Percentiles rank a stretch among this genome's conserved stretches.
Conservation (phyloP, 306 rosid genomes). For the Geum urbanum region DNA sequence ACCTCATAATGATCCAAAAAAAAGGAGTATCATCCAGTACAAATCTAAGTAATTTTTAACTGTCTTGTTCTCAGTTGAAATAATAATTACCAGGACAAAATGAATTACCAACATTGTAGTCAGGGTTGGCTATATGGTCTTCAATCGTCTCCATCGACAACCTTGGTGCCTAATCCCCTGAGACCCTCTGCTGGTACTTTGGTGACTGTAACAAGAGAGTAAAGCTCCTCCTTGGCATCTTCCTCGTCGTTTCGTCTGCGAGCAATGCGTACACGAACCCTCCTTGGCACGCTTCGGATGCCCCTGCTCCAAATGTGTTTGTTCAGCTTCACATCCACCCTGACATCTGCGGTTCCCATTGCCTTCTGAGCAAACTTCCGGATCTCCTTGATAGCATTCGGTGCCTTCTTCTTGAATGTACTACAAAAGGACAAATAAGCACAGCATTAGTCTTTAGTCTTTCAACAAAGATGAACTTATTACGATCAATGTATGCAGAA, state of each 20-base stretch:
- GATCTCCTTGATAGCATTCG: slow-evolving; percentile 43
- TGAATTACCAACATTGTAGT: neutral
- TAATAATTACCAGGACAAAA: neutral
- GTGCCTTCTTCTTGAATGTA: slow-evolving; percentile 45
- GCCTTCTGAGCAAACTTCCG: slow-evolving; percentile 35
- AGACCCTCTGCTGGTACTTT: slow-evolving; percentile 28
- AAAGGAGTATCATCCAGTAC: neutral
- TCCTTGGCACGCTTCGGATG: slow-evolving; percentile 34
- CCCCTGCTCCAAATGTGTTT: slow-evolving; percentile 33
- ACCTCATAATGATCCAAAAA: slow-evolving; percentile 4
- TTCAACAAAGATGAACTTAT: neutral
- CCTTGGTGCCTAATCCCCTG: slow-evolving; percentile 31
- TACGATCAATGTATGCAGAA: neutral
- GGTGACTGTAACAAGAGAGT: slow-evolving; percentile 31
- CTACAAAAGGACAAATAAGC: slow-evolving; percentile 1
- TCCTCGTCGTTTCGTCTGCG: slow-evolving; percentile 34
- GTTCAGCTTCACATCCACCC: slow-evolving; percentile 37
- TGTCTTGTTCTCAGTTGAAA: neutral
- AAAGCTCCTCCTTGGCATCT: slow-evolving; percentile 36
- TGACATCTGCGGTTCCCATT: slow-evolving; percentile 29
- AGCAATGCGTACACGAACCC: slow-evolving; percentile 27
- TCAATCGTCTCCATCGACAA: slow-evolving; percentile 39
- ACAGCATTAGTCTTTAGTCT: neutral
- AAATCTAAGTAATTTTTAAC: neutral
- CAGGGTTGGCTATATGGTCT: neutral